phyloP scores from a whole-genome alignment of 2,329 filamentous ascomycete genomes.

The Didymella arachidicola region DNA sequence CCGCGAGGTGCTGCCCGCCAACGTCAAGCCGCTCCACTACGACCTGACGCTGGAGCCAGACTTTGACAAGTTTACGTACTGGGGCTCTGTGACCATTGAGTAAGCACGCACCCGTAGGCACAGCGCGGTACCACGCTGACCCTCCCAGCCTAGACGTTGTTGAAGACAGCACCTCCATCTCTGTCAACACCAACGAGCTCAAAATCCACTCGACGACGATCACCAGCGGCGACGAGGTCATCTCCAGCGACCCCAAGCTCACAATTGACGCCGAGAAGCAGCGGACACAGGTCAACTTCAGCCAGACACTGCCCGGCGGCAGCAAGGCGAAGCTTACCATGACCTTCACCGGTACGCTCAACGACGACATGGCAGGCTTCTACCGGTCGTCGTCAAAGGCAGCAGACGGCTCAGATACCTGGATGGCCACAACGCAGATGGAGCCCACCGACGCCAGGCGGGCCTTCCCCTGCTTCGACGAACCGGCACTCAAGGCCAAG shows the following conservation, averaged over 20 bases:
- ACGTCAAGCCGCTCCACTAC: constrained; percentile 92
- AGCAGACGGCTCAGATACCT: constrained; percentile 76
- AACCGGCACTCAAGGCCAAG: constrained; percentile 90
- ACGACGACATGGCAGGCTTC: constrained; percentile 97
- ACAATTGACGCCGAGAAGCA: constrained; percentile 81
- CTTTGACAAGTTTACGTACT: constrained; percentile 85
- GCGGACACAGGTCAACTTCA: constrained; percentile 81
- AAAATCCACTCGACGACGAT: constrained; percentile 80
- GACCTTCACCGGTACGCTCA: constrained; percentile 79
- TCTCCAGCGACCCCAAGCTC: constrained; percentile 70
- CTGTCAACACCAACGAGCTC: constrained; percentile 86
- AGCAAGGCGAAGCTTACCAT: constrained; percentile 79
- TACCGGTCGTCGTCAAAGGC: constrained; percentile 95
- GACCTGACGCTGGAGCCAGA: constrained; percentile 90
- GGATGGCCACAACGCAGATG: constrained; percentile 93
- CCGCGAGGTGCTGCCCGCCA: constrained; percentile 87
- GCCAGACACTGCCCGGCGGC: constrained; percentile 74
- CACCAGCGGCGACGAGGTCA: constrained; percentile 63
- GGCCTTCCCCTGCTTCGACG: constrained; percentile 96
- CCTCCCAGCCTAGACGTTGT: constrained; percentile 73
- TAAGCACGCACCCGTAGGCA: constrained; percentile 47
- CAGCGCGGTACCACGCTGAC: constrained; percentile 29
- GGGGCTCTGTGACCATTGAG: constrained; percentile 85
- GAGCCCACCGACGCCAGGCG: constrained; percentile 92
- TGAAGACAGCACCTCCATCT: constrained; percentile 83